Evolutionary conservation across 1,284 basidiomycete genomes (phyloP).

Genomic region (Melampsora americana): DNA sequence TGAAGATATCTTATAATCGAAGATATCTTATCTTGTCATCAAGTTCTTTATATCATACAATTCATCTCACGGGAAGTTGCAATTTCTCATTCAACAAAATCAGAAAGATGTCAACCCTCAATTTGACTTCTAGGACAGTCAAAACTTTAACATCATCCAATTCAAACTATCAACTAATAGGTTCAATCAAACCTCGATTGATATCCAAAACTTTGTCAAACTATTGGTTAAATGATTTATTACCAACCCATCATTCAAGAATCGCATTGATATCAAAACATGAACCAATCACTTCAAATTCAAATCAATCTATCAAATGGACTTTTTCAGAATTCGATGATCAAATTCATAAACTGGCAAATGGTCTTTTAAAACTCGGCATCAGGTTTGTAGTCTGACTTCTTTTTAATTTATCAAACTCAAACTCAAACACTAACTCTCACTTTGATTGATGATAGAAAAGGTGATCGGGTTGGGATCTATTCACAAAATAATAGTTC

Average conservation of each 20-base stretch:
- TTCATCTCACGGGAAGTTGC: no score
- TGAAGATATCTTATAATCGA: no score
- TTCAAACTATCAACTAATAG: neutral
- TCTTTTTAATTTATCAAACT: neutral
- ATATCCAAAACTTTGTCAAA: neutral
- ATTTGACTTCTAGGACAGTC: no score
- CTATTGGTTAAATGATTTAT: no score
- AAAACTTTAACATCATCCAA: no score
- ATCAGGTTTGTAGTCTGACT: constrained; percentile 14
- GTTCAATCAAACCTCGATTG: neutral
- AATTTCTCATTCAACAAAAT: no score
- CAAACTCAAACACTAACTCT: no score
- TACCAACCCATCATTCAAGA: no score
- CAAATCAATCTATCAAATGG: constrained; percentile 49
- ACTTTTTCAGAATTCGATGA: constrained; percentile 49
- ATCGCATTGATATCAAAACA: no score
- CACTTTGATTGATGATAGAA: constrained; percentile 18
- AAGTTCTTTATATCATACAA: no score
- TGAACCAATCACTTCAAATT: neutral
- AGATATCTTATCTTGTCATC: no score
- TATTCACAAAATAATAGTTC: constrained; percentile 51
- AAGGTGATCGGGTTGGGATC: constrained; percentile 49
- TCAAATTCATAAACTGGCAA: constrained; percentile 47
- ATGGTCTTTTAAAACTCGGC: constrained; percentile 47
- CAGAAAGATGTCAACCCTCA: no score